A percentile compares a stretch with the other conserved stretches of the same genome.
Conservation (phyloP, 176 grass and related monocot species). For the Dendrocalamus sinicus region DNA sequence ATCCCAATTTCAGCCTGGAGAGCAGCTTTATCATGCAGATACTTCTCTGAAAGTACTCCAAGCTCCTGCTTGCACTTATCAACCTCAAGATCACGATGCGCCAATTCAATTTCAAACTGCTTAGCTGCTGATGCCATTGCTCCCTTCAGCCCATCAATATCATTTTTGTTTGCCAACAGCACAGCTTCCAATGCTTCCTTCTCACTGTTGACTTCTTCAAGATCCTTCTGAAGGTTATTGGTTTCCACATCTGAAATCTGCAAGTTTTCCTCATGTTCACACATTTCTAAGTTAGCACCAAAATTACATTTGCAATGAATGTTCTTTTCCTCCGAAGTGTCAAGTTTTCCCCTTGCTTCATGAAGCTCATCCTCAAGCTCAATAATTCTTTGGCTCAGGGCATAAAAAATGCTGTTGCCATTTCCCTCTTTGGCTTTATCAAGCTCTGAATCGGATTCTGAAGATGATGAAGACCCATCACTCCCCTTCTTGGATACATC, state of each 20-base stretch:
- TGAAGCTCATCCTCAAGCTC: conserved; percentile 78
- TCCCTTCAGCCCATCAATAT: conserved; percentile 65
- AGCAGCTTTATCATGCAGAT: conserved; percentile 66
- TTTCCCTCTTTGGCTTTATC: conserved; percentile 62
- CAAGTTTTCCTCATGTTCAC: conserved; percentile 48
- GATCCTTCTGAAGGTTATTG: conserved; percentile 42
- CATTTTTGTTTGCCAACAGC: conserved; percentile 52
- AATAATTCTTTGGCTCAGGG: conserved; percentile 67
- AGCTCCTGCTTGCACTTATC: conserved; percentile 61
- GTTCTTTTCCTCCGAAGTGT: conserved; percentile 57
- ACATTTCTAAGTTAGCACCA: conserved; percentile 35
- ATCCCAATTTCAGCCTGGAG: conserved; percentile 57
- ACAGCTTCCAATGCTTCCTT: conserved; percentile 57
- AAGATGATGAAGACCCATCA: conserved; percentile 75
- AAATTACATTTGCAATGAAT: conserved; percentile 29
- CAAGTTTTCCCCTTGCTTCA: conserved; percentile 62
- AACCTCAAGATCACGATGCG: conserved; percentile 57
- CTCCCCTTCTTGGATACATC: conserved; percentile 65
- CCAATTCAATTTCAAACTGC: conserved; percentile 64
- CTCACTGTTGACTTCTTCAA: conserved; percentile 49
- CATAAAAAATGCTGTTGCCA: conserved; percentile 57
- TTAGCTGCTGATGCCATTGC: conserved; percentile 59
- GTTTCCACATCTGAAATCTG: conserved; percentile 44
- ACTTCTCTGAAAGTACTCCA: conserved; percentile 48
- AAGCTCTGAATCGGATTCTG: conserved; percentile 75